Evolutionary conservation across 225 moss, liverwort and hornwort genomes (phyloP).

Genomic region (Pseudoscleropodium purum): DNA sequence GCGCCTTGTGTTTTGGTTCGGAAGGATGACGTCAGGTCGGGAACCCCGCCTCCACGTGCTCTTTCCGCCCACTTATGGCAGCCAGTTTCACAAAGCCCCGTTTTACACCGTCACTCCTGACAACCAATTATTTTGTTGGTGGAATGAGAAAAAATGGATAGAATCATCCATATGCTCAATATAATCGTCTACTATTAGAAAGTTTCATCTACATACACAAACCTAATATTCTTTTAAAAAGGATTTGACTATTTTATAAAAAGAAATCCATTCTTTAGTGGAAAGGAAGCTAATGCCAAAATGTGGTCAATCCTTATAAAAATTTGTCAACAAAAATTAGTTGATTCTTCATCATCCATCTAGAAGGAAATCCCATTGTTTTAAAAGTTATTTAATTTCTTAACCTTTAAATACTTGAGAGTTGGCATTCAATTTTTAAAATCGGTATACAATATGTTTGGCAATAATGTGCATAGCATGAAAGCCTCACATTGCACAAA

Average conservation of each 20-base stretch:
- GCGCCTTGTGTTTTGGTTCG: no score
- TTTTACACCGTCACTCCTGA: background rate
- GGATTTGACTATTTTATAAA: background rate
- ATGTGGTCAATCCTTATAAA: background rate
- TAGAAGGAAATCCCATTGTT: background rate
- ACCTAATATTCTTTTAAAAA: background rate
- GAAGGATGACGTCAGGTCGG: background rate
- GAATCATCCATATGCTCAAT: background rate
- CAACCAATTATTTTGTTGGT: background rate
- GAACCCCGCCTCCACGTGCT: background rate
- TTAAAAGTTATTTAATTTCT: background rate
- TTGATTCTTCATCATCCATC: background rate
- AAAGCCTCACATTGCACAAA: no score
- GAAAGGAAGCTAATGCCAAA: rapidly evolving
- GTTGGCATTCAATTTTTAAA: no score
- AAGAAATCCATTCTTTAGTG: rapidly evolving
- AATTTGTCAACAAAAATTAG: background rate
- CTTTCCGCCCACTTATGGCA: background rate
- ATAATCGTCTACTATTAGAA: background rate
- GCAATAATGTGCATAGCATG: no score
- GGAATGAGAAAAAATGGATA: background rate
- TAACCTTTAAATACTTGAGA: no score
- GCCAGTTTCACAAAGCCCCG: no score
- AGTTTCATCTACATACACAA: background rate
- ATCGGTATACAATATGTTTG: no score